Percentiles rank a stretch among this genome's conserved stretches.
Conservation (phyloP, 345 rosid genomes). For the Linum usitatissimum region DNA sequence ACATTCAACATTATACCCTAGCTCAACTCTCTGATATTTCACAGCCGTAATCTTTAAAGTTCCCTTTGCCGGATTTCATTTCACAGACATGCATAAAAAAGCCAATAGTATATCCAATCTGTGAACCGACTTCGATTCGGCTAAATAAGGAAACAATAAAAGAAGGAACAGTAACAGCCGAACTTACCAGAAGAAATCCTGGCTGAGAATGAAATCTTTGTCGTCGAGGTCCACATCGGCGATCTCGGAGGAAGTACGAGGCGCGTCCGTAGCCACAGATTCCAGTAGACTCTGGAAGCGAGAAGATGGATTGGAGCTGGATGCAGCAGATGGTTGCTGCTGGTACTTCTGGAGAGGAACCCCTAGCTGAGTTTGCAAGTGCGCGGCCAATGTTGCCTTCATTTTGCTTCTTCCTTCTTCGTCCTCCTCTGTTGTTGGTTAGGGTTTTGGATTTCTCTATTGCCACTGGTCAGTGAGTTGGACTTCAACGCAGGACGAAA, state of each 20-base stretch:
- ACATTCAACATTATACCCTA: background rate
- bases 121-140: no score
- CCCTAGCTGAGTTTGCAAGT: conserved; percentile 36
- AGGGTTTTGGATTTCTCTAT: conserved; percentile 36
- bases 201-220: conserved; percentile 74
- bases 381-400: conserved; percentile 41
- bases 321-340: conserved; percentile 21
- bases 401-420: conserved; percentile 19
- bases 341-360: conserved; percentile 13
- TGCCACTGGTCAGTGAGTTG: conserved; percentile 3
- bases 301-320: conserved; percentile 8
- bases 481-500: background rate
- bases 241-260: conserved; percentile 5
- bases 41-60: background rate
- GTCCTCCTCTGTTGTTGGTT: conserved; percentile 22
- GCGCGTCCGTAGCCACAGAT: conserved; percentile 25
- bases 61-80: background rate
- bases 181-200: conserved; percentile 85
- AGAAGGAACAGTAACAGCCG: background rate
- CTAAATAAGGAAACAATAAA: background rate
- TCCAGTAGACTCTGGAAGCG: conserved; percentile 37
- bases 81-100: background rate
- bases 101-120: background rate
- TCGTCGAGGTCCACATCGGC: conserved; percentile 27
- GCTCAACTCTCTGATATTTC: background rate